Evolutionary conservation across 176 grass and related monocot species (phyloP), one percentile per base, ranked within the genome.

Genomic region (Thinopyrum elongatum): DNA sequence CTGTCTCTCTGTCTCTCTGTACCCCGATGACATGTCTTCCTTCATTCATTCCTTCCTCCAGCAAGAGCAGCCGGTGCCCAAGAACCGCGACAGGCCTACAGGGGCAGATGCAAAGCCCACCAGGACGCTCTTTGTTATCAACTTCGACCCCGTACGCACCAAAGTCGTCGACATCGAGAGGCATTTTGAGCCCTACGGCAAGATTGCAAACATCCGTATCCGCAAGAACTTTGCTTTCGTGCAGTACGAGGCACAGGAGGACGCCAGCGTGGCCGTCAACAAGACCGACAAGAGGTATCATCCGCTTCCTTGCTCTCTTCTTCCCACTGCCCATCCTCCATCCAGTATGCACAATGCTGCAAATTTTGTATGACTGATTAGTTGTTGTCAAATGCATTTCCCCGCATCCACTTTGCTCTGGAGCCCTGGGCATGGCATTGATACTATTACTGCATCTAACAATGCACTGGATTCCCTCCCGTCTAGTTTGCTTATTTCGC

Each of bases 191-290:
- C 91, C 93, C 16, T 95, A 93, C 75, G 93, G 93, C 61, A 98
- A 92, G 73, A 90, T 98, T 85, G 19, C 68, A 5, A 98, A 98
- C 85, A 92, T 98, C 30, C 87, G 88, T 23, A 92, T 98, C n/a
- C 84, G 89, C 63, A 93, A 90, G 76, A 98, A 95, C 67, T 98
- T 98, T 89, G 95, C 95, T 13, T 98, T 98, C 80, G 87, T 98
- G 62, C 88, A 89, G 80, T 95, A 92, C 81, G 89, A 95, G 66
- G 95, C 87, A 0, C 89, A 87, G 44, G 93, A 95, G 42, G 93
- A 98, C 86, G 93, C 91, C 49, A 89, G 67, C 22, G 88, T 65
- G 5, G 95, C 95, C 69, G 91, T 98, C 55, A 94, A 95, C 77
- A 65, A 70, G 31, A 94, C 95, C 35, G 81, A 98, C 62, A 86